Conservation (phyloP, 2,329 filamentous ascomycete genomes). For the Fusarium incarnatum region DNA sequence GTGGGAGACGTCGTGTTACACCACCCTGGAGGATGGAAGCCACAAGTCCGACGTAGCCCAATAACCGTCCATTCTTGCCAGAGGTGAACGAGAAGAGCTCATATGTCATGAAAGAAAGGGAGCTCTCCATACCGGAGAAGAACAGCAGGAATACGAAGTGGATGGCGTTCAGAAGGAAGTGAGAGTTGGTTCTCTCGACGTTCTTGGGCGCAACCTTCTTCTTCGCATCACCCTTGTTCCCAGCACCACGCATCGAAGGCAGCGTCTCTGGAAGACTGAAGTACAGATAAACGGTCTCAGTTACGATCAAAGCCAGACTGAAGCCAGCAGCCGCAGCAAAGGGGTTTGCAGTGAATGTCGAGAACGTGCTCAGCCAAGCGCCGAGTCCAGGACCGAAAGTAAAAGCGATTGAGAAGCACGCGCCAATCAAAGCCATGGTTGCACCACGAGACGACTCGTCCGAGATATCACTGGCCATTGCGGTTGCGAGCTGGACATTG, state of each 20-base stretch:
- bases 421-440: conserved; percentile 96
- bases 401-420: conserved; percentile 96
- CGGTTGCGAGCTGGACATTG: conserved; percentile 95
- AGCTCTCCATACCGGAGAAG: conserved; percentile 98
- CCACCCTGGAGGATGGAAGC: conserved; percentile 93
- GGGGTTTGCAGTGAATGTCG: conserved; percentile 84
- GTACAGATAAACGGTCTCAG: conserved; percentile 91
- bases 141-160: conserved; percentile 95
- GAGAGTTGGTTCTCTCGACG: conserved; percentile 79
- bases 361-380: conserved; percentile 83
- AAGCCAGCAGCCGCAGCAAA: conserved; percentile 94
- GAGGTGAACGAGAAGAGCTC: conserved; percentile 89
- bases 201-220: conserved; percentile 40
- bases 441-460: conserved; percentile 85
- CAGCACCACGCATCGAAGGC: conserved; percentile 63
- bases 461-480: conserved; percentile 96
- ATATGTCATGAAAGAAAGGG: conserved; percentile 96
- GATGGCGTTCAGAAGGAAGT: conserved; percentile 81
- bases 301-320: conserved; percentile 83
- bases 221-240: conserved; percentile 36
- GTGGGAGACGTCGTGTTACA: conserved; percentile 86
- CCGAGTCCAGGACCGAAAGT: conserved; percentile 95
- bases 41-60: conserved; percentile 91
- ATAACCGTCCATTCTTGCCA: conserved; percentile 82
- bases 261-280: conserved; percentile 87